Evolutionary conservation across 306 rosid genomes (phyloP).

Genomic region (Ormosia semicastrata): DNA sequence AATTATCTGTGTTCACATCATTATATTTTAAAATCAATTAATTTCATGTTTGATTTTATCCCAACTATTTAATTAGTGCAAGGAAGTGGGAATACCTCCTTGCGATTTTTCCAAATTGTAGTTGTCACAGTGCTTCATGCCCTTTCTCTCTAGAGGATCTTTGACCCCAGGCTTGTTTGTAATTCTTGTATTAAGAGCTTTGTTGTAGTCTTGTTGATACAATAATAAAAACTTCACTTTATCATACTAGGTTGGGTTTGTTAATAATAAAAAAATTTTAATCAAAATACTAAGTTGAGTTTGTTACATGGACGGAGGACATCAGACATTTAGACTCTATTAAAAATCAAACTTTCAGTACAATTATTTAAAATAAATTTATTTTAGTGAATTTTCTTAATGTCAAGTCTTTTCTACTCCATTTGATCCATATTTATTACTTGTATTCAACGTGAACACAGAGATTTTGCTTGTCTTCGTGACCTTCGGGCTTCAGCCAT

Average conservation of each 20-base stretch:
- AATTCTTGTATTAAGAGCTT: slow-evolving; percentile 31
- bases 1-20: slow-evolving; percentile 20
- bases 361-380: not conserved
- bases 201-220: not conserved
- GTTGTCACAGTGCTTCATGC: not conserved
- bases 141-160: not conserved
- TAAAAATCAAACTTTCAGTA: not conserved
- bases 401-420: not conserved
- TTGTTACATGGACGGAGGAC: not conserved
- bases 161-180: slow-evolving; percentile 1
- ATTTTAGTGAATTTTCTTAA: not conserved
- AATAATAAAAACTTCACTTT: not conserved
- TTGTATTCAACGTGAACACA: not conserved
- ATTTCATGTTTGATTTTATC: slow-evolving; percentile 21
- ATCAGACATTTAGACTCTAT: not conserved
- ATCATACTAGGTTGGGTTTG: not conserved
- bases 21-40: slow-evolving; percentile 15
- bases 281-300: not conserved
- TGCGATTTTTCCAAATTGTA: not conserved
- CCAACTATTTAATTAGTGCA: not conserved
- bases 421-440: not conserved
- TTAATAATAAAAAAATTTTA: too few relatives aligned
- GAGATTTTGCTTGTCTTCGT: not conserved
- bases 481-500: not conserved
- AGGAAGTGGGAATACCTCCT: slow-evolving; percentile 14